Percentiles rank a stretch among this genome's conserved stretches.
Evolutionary conservation across 2,329 filamentous ascomycete genomes (phyloP).

Genomic region (Calonectria pseudoturangicola): DNA sequence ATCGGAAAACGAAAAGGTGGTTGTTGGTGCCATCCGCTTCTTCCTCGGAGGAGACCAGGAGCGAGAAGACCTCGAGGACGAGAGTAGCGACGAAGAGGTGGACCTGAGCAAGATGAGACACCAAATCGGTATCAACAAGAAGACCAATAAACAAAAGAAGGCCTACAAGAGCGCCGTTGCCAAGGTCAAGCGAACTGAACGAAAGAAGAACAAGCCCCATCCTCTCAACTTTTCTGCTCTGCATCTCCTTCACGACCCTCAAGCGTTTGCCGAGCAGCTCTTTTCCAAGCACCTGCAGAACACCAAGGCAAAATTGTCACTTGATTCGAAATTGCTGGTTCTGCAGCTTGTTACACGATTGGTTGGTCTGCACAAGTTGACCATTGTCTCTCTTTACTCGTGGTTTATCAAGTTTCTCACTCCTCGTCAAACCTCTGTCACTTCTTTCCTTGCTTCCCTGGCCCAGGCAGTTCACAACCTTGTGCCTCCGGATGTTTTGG

Average conservation of each 20-base stretch:
- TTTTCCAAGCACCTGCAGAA: constrained; percentile 95
- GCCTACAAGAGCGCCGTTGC: constrained; percentile 86
- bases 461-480: constrained; percentile 94
- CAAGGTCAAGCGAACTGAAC: constrained; percentile 88
- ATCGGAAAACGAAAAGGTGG: constrained; percentile 94
- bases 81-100: constrained; percentile 86
- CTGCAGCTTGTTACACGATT: constrained; percentile 93
- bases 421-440: constrained; percentile 91
- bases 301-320: constrained; percentile 86
- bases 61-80: constrained; percentile 92
- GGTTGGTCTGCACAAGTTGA: constrained; percentile 94
- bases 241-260: constrained; percentile 94
- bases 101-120: constrained; percentile 90
- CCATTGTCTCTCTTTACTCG: constrained; percentile 92
- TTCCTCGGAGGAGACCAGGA: constrained; percentile 98
- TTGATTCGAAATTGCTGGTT: constrained; percentile 93
- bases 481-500: constrained; percentile 93
- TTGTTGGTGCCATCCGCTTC: constrained; percentile 90
- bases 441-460: constrained; percentile 92
- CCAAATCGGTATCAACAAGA: constrained; percentile 95
- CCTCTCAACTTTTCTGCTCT: constrained; percentile 96
- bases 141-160: constrained; percentile 90
- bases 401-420: constrained; percentile 97
- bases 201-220: constrained; percentile 91
- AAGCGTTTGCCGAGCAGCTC: constrained; percentile 92